phyloP scores from a whole-genome alignment of 2,329 filamentous ascomycete genomes.

The Verticillium dahliae region DNA sequence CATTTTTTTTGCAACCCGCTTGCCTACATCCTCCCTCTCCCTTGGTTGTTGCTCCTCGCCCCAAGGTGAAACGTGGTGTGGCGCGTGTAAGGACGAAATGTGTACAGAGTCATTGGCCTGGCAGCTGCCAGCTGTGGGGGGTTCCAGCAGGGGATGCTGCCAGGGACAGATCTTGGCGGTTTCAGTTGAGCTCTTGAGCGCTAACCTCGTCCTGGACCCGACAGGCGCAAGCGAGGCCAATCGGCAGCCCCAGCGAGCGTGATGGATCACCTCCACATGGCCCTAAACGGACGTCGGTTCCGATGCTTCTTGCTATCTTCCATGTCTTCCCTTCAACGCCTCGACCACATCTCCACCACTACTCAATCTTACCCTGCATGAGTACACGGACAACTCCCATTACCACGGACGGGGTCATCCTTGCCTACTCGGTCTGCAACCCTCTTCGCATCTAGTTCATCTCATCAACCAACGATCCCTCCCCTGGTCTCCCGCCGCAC shows the following conservation, averaged over 20 bases:
- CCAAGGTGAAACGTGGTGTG: background rate
- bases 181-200: slow-evolving; percentile 1
- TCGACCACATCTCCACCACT: background rate
- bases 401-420: background rate
- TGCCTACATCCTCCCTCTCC: too few species aligned
- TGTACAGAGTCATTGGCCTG: background rate
- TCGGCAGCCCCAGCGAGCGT: background rate
- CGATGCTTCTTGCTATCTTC: background rate
- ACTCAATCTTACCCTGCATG: slow-evolving; percentile 3
- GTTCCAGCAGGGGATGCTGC: background rate
- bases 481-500: background rate
- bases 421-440: background rate
- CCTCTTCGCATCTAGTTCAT: background rate
- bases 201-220: background rate
- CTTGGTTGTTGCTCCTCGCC: background rate
- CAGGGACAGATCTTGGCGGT: background rate
- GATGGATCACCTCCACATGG: background rate
- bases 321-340: background rate
- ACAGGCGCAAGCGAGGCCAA: background rate
- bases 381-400: background rate
- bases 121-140: background rate
- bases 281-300: background rate
- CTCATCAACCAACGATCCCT: background rate
- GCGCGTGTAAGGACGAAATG: background rate
- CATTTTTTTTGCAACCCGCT: too few species aligned